Percentiles rank a stretch among this genome's conserved stretches.
These are phyloP conservation scores for Aspergillus tanneri DNA, from an alignment of 2,329 filamentous ascomycete species.

Conservation along the genomic window DNA sequence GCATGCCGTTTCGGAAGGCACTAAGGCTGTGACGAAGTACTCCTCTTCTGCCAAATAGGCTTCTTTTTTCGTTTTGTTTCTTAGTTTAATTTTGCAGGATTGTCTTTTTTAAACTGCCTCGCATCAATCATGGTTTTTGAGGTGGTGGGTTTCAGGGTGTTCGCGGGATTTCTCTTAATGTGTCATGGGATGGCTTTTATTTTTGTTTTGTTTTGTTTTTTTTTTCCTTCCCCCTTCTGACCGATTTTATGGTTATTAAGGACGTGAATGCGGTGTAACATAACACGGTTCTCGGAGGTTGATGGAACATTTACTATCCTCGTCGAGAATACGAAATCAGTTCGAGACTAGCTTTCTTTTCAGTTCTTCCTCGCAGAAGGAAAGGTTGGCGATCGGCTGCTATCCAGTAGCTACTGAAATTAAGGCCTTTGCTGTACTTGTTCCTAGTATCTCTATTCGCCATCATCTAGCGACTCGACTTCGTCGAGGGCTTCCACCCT, in stretches of 20 bases:
- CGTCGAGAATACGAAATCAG: conserved; percentile 38
- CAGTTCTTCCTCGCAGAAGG: no score
- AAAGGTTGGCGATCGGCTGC: no score
- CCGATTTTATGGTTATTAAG: conserved; percentile 45
- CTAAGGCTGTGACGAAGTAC: conserved; percentile 99
- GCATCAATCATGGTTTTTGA: conserved; percentile 45
- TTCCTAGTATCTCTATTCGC: conserved; percentile 28
- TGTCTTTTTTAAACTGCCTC: conserved; percentile 45
- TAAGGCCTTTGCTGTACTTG: neutral
- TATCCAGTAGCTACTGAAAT: neutral
- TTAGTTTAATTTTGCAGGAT: conserved; percentile 58
- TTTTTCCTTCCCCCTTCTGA: no score
- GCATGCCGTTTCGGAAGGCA: conserved; percentile 98
- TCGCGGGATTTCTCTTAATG: conserved; percentile 47
- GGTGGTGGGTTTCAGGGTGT: conserved; percentile 47
- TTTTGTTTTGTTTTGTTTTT: conserved; percentile 40
- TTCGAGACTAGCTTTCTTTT: no score
- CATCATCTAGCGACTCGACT: conserved; percentile 83
- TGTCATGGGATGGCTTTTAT: conserved; percentile 49
- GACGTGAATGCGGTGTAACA: conserved; percentile 48
- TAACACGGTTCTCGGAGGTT: conserved; percentile 42
- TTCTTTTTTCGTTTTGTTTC: conserved; percentile 57
- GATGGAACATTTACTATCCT: conserved; percentile 30
- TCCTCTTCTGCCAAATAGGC: conserved; percentile 98
- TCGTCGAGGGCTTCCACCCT: conserved; percentile 78